phyloP scores from a whole-genome alignment of 768 basidiomycete species.

The Rubroboletus satanas region DNA sequence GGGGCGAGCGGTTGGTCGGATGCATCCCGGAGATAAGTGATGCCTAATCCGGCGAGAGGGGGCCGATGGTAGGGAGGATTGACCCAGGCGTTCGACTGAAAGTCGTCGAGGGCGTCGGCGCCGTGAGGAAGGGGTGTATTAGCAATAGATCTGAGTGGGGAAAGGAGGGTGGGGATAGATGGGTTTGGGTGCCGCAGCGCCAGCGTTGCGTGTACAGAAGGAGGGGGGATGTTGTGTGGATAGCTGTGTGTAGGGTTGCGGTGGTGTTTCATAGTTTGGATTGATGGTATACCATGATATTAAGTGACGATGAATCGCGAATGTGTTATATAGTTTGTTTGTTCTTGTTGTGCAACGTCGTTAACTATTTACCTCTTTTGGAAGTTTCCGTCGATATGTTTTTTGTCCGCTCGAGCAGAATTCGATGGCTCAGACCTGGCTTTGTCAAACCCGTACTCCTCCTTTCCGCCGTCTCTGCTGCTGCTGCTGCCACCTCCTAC shows the following conservation, averaged over 20 bases:
- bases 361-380: constrained; percentile 16
- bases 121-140: not conserved
- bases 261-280: constrained; percentile 24
- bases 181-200: constrained; percentile 24
- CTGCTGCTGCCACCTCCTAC: constrained; percentile 47
- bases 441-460: constrained; percentile 21
- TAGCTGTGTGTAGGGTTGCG: constrained; percentile 24
- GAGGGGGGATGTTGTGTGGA: constrained; percentile 5
- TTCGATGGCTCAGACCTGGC: not conserved
- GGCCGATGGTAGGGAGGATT: constrained; percentile 1
- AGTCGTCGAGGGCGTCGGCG: constrained; percentile 18
- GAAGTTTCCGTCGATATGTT: constrained; percentile 14
- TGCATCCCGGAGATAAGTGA: constrained; percentile 11
- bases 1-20: not conserved
- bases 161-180: constrained; percentile 30
- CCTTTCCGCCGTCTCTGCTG: constrained; percentile 37
- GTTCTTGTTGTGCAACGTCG: constrained; percentile 20
- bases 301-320: too few species aligned
- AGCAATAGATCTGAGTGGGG: constrained; percentile 15
- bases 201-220: constrained; percentile 26
- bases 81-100: constrained; percentile 31
- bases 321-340: constrained; percentile 14
- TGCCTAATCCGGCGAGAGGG: constrained; percentile 29
- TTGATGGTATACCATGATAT: not conserved
- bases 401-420: not conserved